Percentiles rank a stretch among this genome's conserved stretches.
Conservation (phyloP, 345 rosid genomes). For the Moringa oleifera region DNA sequence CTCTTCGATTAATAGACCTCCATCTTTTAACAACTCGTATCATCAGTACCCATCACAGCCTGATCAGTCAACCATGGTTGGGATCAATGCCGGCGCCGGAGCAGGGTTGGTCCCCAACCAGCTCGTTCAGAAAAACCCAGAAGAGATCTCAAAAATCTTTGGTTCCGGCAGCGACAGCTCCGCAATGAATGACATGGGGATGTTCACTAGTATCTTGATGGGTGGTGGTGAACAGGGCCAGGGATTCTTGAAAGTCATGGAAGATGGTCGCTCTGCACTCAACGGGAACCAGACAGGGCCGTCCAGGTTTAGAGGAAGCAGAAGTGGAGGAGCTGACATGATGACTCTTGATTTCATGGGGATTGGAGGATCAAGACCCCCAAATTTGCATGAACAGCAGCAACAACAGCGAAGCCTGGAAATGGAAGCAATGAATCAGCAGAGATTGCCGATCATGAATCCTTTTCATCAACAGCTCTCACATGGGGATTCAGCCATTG, state of each 20-base stretch:
- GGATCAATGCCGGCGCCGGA: constrained; percentile 20
- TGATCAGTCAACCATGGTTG: constrained; percentile 30
- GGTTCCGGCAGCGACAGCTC: constrained; percentile 22
- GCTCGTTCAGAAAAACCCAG: constrained; percentile 20
- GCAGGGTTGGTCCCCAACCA: constrained; percentile 26
- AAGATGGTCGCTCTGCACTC: constrained; percentile 18
- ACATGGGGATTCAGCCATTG: constrained; percentile 32
- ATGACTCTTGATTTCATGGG: constrained; percentile 59
- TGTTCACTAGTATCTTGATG: constrained; percentile 37
- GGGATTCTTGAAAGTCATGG: constrained; percentile 25
- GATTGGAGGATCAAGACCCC: constrained; percentile 36
- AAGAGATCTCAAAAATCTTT: constrained; percentile 35
- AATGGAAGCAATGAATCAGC: constrained; percentile 42
- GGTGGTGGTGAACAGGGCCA: constrained; percentile 20
- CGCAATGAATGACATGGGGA: constrained; percentile 38
- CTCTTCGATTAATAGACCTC: constrained; percentile 14
- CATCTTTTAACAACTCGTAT: constrained; percentile 17
- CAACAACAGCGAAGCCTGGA: constrained; percentile 25
- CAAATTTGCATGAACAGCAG: constrained; percentile 28
- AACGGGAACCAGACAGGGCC: constrained; percentile 19
- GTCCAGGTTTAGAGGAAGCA: constrained; percentile 25
- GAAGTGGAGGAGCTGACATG: constrained; percentile 22
- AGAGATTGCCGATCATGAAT: constrained; percentile 32
- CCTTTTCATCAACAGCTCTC: constrained; percentile 45
- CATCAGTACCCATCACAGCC: constrained; percentile 25